phyloP scores from a whole-genome alignment of 2,329 filamentous ascomycete species.

The Xylariales sp. region DNA sequence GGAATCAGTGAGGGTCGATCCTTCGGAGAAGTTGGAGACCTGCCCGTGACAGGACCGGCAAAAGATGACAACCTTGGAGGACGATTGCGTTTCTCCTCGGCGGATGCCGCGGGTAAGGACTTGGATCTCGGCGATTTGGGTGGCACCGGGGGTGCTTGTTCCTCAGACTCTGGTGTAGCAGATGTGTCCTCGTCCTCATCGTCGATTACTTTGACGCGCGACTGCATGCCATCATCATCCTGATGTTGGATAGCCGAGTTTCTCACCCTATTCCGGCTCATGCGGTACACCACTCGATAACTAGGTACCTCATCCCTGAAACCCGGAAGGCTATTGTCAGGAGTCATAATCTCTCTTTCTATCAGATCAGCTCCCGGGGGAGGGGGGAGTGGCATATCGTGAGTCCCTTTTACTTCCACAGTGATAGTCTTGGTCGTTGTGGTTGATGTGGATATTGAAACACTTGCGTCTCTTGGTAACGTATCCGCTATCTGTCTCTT shows the following conservation, averaged over 20 bases:
- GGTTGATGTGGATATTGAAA: conserved; percentile 56
- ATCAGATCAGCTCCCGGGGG: conserved; percentile 57
- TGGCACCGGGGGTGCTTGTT: conserved; percentile 18
- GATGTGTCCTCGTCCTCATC: conserved; percentile 8
- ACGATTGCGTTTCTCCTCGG: conserved; percentile 9
- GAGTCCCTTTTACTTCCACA: conserved; percentile 54
- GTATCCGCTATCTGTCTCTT: conserved; percentile 51
- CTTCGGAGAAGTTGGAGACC: conserved; percentile 16
- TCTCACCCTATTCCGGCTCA: conserved; percentile 47
- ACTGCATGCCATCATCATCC: conserved; percentile 18
- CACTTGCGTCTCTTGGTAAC: conserved; percentile 50
- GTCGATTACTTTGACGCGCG: no score
- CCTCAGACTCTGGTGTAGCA: background rate
- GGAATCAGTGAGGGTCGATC: conserved; percentile 17
- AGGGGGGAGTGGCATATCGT: conserved; percentile 46
- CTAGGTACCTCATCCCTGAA: conserved; percentile 26
- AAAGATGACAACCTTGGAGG: background rate
- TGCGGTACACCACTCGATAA: conserved; percentile 56
- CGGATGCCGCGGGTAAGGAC: conserved; percentile 12
- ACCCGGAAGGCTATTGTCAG: conserved; percentile 14
- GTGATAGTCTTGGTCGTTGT: conserved; percentile 60
- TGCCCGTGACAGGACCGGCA: background rate
- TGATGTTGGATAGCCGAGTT: conserved; percentile 30
- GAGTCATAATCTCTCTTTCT: conserved; percentile 33
- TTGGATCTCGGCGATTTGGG: conserved; percentile 20